These are phyloP conservation scores for Allantophomopsis cytisporea DNA, from an alignment of 2,329 filamentous ascomycete species.

Conservation along the genomic window DNA sequence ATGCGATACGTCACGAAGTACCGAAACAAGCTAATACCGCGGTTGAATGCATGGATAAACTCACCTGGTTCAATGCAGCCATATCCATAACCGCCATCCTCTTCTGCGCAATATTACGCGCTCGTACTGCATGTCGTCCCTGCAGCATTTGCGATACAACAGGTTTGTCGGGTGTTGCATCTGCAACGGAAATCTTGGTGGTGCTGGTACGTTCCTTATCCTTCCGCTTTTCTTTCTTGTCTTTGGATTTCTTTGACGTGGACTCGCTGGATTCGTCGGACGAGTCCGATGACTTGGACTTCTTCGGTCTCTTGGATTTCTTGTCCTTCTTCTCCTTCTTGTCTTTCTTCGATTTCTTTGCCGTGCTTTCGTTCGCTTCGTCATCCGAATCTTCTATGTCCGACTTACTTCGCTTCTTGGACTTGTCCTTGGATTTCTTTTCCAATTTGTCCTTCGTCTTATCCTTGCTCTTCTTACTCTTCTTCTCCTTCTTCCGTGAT, in stretches of 20 bases:
- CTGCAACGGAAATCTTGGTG: constrained; percentile 22
- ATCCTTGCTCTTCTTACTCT: constrained; percentile 26
- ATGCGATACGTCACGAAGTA: constrained; percentile 1
- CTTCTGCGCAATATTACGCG: constrained; percentile 81
- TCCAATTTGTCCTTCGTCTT: constrained; percentile 9
- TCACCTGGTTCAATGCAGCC: constrained; percentile 74
- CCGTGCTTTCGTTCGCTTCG: constrained; percentile 9
- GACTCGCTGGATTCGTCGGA: constrained; percentile 7
- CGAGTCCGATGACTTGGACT: constrained; percentile 11
- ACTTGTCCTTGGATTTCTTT: constrained; percentile 22
- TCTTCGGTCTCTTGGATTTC: constrained; percentile 20
- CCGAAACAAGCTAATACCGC: too few relatives aligned
- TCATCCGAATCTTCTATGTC: constrained; percentile 7
- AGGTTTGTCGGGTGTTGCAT: constrained; percentile 31
- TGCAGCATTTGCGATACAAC: constrained; percentile 10
- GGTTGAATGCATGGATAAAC: constrained; percentile 7
- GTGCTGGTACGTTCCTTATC: constrained; percentile 14
- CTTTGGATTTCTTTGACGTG: constrained; percentile 11
- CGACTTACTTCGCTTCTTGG: constrained; percentile 19
- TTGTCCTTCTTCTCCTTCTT: constrained; percentile 30
- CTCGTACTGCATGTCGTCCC: constrained; percentile 59
- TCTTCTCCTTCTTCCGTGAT: constrained; percentile 16
- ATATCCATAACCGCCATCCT: constrained; percentile 69
- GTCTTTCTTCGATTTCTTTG: constrained; percentile 34
- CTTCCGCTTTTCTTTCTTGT: constrained; percentile 8